phyloP scores from a whole-genome alignment of 805 yeast genomes.

The Metschnikowia gelsemii region DNA sequence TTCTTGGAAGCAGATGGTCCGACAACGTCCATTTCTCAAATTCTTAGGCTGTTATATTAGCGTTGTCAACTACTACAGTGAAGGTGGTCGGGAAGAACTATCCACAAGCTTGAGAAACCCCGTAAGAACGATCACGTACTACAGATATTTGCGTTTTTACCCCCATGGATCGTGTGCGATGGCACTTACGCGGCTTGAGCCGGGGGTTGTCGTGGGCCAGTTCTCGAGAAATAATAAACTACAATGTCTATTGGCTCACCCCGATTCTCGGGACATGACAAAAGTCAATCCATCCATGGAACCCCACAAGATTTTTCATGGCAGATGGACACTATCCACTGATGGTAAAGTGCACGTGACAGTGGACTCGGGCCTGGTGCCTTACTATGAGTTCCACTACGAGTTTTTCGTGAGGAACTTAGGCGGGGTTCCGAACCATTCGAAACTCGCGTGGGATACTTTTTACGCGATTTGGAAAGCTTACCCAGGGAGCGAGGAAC shows the following conservation, averaged over 20 bases:
- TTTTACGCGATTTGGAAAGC: constrained; percentile 56
- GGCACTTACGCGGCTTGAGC: constrained; percentile 71
- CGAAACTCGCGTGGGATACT: constrained; percentile 68
- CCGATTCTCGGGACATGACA: constrained; percentile 19
- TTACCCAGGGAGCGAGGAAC: constrained; percentile 40
- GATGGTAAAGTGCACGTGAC: constrained; percentile 50
- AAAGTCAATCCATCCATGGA: constrained; percentile 21
- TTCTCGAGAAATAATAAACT: constrained; percentile 36
- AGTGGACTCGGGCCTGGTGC: constrained; percentile 57
- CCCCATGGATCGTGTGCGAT: constrained; percentile 75
- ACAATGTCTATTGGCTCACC: constrained; percentile 19
- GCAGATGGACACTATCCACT: constrained; percentile 57
- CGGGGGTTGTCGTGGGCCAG: constrained; percentile 60
- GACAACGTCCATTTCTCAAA: constrained; percentile 72
- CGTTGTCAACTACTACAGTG: constrained; percentile 77
- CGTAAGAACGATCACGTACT: constrained; percentile 80
- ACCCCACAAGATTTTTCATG: constrained; percentile 42
- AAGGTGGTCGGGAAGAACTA: constrained; percentile 71
- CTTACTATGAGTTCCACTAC: constrained; percentile 62
- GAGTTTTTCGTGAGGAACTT: constrained; percentile 56
- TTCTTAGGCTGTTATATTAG: constrained; percentile 84
- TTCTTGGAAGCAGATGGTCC: constrained; percentile 51
- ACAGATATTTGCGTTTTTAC: constrained; percentile 78
- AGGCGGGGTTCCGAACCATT: constrained; percentile 59
- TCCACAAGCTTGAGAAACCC: constrained; percentile 72